A percentile compares a stretch with the other conserved stretches of the same genome.
These are phyloP conservation scores for Olyra latifolia DNA, from an alignment of 176 grass and related monocot genomes.

Conservation along the genomic window DNA sequence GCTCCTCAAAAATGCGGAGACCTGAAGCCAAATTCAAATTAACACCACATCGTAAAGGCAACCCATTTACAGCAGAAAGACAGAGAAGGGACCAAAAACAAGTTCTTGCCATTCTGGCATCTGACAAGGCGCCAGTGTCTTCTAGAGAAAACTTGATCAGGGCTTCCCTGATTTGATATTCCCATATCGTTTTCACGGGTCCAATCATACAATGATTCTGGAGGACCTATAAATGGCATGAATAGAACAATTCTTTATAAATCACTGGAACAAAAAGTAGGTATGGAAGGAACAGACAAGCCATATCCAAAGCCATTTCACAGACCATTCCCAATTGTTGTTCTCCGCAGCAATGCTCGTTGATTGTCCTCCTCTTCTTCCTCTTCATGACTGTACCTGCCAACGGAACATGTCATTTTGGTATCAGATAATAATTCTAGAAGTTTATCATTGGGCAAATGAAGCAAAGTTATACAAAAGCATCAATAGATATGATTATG, in stretches of 20 bases:
- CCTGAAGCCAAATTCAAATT: constrained; percentile 51
- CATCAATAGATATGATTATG: constrained; percentile 2
- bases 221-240: constrained; percentile 61
- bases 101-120: constrained; percentile 93
- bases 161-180: constrained; percentile 58
- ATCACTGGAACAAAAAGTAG: constrained; percentile 14
- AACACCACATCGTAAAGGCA: constrained; percentile 19
- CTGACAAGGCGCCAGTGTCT: constrained; percentile 95
- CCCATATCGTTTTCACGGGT: constrained; percentile 73
- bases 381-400: constrained; percentile 87
- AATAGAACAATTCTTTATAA: constrained; percentile 33
- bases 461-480: constrained; percentile 18
- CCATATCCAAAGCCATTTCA: background rate
- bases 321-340: constrained; percentile 95
- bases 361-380: constrained; percentile 68
- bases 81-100: constrained; percentile 16
- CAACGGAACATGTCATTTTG: constrained; percentile 20
- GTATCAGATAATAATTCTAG: constrained; percentile 15
- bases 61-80: constrained; percentile 7
- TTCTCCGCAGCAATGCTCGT: constrained; percentile 72
- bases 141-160: constrained; percentile 89
- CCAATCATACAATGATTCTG: constrained; percentile 90
- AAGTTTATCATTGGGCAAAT: constrained; percentile 2
- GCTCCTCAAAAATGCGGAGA: constrained; percentile 96
- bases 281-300: constrained; percentile 21